These are phyloP conservation scores for Xylaria arbuscula DNA, from an alignment of 2,329 filamentous ascomycete species.

Conservation along the genomic window DNA sequence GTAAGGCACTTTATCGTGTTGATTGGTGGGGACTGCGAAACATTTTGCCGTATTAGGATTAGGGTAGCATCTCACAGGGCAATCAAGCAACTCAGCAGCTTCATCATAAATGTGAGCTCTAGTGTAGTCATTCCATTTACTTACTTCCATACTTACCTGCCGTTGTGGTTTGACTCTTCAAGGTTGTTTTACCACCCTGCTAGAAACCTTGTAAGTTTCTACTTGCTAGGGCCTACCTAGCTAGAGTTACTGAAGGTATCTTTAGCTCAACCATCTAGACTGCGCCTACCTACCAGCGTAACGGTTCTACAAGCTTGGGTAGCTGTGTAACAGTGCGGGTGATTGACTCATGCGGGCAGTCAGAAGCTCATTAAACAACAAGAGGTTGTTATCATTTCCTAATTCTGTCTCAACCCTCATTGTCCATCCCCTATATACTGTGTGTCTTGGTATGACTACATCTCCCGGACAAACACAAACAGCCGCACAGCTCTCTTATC, in stretches of 20 bases:
- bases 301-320: no score
- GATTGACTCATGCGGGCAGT: constrained; percentile 43
- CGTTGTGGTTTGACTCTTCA: no score
- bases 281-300: no score
- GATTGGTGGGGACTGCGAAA: not conserved
- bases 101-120: no score
- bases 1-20: constrained; percentile 9
- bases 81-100: not conserved
- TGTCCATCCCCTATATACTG: not conserved
- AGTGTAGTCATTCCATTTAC: not conserved
- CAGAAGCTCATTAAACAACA: constrained; percentile 14
- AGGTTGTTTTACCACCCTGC: no score
- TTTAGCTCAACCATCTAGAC: no score
- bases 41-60: constrained; percentile 10
- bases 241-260: not conserved
- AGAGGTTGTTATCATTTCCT: constrained; percentile 18
- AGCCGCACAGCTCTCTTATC: not conserved
- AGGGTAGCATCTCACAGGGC: not conserved
- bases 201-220: no score
- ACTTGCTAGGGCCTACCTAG: not conserved
- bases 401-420: not conserved
- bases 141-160: no score
- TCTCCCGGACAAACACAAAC: not conserved
- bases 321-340: not conserved
- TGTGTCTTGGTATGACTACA: not conserved